Evolutionary conservation across 192 early-diverging fungal genomes (phyloP).

Genomic region (Coemansia sp.): DNA sequence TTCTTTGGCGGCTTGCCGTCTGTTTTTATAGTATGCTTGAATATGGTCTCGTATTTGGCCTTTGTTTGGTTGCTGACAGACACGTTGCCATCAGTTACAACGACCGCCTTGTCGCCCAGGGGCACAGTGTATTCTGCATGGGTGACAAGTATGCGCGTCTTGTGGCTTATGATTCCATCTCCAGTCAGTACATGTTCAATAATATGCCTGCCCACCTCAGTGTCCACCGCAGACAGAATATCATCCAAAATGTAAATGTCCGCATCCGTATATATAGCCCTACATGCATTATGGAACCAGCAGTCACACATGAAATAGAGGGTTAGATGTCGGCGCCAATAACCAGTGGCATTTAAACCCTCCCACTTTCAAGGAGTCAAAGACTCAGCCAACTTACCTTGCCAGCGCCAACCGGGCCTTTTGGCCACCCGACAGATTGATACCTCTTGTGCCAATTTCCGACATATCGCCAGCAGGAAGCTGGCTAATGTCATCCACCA

Average conservation of each 20-base stretch:
- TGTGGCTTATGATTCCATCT: conserved; percentile 13
- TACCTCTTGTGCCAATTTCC: conserved; percentile 53
- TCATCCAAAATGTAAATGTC: conserved; percentile 45
- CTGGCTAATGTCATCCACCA: conserved; percentile 14
- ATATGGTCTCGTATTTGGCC: background rate
- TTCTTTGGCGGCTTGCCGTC: background rate
- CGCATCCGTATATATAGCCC: conserved; percentile 57
- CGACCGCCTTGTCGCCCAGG: conserved; percentile 16
- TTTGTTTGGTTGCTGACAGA: background rate
- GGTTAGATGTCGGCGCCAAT: background rate
- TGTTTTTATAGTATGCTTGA: background rate
- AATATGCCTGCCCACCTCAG: conserved; percentile 17
- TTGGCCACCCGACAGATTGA: conserved; percentile 59
- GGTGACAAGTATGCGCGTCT: conserved; percentile 30
- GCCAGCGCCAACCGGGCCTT: conserved; percentile 60
- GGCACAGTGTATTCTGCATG: conserved; percentile 39
- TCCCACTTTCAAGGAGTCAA: background rate
- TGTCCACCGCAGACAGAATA: conserved; percentile 28
- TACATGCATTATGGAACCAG: too few species aligned
- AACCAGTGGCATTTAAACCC: background rate
- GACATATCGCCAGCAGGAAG: conserved; percentile 40
- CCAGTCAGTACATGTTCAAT: conserved; percentile 20
- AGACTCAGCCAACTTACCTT: conserved; percentile 12
- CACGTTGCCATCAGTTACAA: background rate
- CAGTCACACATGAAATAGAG: too few species aligned